Conservation (phyloP, 768 basidiomycete species). For the Sutorius australiensis region DNA sequence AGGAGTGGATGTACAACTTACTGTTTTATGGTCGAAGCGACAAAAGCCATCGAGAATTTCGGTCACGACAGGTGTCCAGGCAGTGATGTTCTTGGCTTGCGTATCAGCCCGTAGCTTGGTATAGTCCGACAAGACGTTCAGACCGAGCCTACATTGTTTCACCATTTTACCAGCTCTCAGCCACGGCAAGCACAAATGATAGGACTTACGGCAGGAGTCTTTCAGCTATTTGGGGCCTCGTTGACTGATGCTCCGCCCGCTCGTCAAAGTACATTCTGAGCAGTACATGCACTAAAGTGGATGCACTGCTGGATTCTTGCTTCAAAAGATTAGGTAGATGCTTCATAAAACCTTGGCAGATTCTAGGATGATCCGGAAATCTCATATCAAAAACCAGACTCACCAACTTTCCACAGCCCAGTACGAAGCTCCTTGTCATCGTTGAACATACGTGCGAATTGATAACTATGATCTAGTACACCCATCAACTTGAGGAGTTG, state of each 20-base stretch:
- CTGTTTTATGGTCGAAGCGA: conserved; percentile 85
- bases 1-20: conserved; percentile 41
- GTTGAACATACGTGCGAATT: conserved; percentile 96
- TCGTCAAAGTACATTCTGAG: conserved; percentile 92
- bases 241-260: conserved; percentile 81
- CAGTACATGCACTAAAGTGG: conserved; percentile 89
- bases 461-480: conserved; percentile 94
- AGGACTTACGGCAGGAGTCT: conserved; percentile 62
- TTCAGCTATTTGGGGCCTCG: conserved; percentile 75
- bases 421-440: conserved; percentile 97
- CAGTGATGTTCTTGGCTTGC: conserved; percentile 90
- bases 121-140: conserved; percentile 88
- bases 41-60: conserved; percentile 91
- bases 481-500: conserved; percentile 93
- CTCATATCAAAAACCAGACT: conserved; percentile 34
- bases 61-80: conserved; percentile 99
- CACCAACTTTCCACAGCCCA: conserved; percentile 98
- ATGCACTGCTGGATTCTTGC: conserved; percentile 96
- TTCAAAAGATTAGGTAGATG: conserved; percentile 96
- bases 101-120: conserved; percentile 84
- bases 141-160: conserved; percentile 58
- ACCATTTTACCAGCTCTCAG: conserved; percentile 5
- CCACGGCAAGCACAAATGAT: background rate
- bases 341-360: conserved; percentile 91
- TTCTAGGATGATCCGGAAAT: conserved; percentile 2